Base-by-base conservation (phyloP, 345 rosid species). In the Chamaenerion angustifolium region DNA sequence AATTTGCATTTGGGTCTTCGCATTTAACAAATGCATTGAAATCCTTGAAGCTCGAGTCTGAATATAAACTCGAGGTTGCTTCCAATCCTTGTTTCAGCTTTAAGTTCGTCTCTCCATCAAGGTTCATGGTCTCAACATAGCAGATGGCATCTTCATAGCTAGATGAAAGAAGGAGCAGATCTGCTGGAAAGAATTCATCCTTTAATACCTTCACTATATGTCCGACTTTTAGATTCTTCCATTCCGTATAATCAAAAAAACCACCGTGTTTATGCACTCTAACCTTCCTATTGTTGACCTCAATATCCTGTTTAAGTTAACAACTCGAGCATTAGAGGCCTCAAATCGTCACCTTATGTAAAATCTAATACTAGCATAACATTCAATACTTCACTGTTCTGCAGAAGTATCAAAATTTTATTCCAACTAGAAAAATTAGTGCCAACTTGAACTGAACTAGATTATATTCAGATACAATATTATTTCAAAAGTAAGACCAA, bases 61-160 rank as follows among this genome's bases (percentile, higher is more conserved):
- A 75, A 12, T 58, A 49, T 54, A 82, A 71, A 42, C 58, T 55
- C 4, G 87, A 74, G 51, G 97, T 85, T 14, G 49, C 73, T 55
- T 76, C 94, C 56, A 76, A 65, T 56, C 79, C 94, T 70, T 89
- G 94, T 58, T 82, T 85, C 13, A 81, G 58, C 60, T 89, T 89
- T 37, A 89, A 76, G 68, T 89, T 89, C 12, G 97, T 85, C 64
- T 89, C 97, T 6, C 97, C 97, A 60, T 89, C 97, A 27, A 89
- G 89, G 52, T 89, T 89, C 94, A 77, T 85, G 44, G 97, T 89
- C 78, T 85, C 97, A 40, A 89, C 95, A 56, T 89, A 89, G 71
- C 95, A 85, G 49, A 77, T 60, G 45, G 79, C 88, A 59, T 85
- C 95, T 4, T 79, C 95, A 58, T 83, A 79, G 65, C 75, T 73